Evolutionary conservation across 2,329 filamentous ascomycete genomes (phyloP).

Genomic region (Alternaria sp.): DNA sequence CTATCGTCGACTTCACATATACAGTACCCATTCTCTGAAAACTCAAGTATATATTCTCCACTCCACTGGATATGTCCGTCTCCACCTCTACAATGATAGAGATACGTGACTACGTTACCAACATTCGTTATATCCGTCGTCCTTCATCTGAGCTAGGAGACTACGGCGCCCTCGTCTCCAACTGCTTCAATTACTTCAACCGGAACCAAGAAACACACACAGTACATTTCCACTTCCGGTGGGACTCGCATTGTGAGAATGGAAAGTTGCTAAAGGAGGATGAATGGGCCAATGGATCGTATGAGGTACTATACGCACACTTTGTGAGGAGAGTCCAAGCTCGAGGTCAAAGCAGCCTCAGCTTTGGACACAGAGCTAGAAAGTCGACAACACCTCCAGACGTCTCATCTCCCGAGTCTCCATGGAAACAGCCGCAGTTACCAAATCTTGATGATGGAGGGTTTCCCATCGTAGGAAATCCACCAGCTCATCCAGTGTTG

Average conservation of each 20-base stretch:
- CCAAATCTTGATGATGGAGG: neutral
- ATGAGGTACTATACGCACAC: neutral
- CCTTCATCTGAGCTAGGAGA: neutral
- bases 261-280: neutral
- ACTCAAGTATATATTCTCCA: neutral
- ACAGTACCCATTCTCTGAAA: rapidly evolving
- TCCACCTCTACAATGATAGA: neutral
- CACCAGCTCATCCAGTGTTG: neutral
- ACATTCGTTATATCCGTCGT: neutral
- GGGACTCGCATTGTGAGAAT: neutral
- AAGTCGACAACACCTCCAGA: neutral
- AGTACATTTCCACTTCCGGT: constrained; percentile 7
- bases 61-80: neutral
- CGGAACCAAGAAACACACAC: neutral
- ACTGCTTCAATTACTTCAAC: neutral
- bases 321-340: neutral
- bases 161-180: constrained; percentile 4
- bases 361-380: neutral
- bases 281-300: neutral
- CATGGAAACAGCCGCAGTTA: neutral
- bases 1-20: neutral
- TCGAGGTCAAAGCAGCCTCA: neutral
- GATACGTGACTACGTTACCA: constrained; percentile 5
- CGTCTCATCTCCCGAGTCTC: neutral
- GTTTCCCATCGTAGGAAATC: neutral